Conservation (phyloP, 371 early-diverging fungal genomes). For the Mucor indicus region DNA sequence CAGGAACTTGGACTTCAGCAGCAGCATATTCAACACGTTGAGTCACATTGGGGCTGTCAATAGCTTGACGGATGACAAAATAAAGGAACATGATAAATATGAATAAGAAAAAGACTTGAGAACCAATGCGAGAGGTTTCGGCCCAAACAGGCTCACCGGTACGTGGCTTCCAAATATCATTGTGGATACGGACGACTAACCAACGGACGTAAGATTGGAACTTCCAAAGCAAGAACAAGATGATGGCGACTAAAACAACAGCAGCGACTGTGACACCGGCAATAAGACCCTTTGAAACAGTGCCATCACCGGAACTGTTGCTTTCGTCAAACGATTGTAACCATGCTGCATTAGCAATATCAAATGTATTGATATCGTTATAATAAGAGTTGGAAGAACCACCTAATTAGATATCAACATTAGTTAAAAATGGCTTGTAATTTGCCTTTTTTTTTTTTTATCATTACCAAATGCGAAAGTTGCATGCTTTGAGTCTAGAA, state of each 20-base stretch:
- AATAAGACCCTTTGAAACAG: constrained; percentile 37
- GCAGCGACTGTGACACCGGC: constrained; percentile 44
- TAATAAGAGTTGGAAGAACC: constrained; percentile 31
- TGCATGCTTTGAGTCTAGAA: constrained; percentile 30
- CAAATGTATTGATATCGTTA: constrained; percentile 43
- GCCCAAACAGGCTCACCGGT: constrained; percentile 53
- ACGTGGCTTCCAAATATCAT: constrained; percentile 49
- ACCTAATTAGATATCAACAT: constrained; percentile 14
- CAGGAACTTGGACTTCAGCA: constrained; percentile 38
- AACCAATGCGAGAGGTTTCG: constrained; percentile 43
- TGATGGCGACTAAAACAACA: constrained; percentile 28
- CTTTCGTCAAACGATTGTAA: constrained; percentile 27
- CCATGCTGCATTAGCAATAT: constrained; percentile 24
- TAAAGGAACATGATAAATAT: constrained; percentile 37
- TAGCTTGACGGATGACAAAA: constrained; percentile 45
- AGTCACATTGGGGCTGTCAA: constrained; percentile 44
- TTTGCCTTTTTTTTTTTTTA: background rate
- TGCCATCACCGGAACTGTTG: background rate
- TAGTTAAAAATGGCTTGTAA: constrained; percentile 1
- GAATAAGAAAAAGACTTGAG: constrained; percentile 41
- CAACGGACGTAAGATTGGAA: constrained; percentile 38
- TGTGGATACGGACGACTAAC: constrained; percentile 35
- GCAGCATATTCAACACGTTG: constrained; percentile 34
- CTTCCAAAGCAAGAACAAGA: constrained; percentile 41
- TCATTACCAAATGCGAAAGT: constrained; percentile 44